These are phyloP conservation scores for Starmerella tilneyi DNA, from an alignment of 805 yeast genomes.

Conservation along the genomic window DNA sequence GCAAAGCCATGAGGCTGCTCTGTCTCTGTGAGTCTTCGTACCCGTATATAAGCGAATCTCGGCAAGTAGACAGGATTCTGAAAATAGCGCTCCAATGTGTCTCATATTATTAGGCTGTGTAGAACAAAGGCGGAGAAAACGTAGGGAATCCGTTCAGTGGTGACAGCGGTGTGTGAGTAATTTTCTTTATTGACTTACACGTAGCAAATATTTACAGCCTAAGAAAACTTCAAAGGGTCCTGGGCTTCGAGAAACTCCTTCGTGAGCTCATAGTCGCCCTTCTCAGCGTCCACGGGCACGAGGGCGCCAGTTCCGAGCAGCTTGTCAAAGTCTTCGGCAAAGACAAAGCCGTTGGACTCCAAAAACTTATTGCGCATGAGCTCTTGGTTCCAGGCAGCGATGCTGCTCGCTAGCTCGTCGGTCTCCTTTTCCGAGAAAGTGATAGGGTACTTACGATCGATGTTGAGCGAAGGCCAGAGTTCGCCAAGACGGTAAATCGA, in stretches of 20 bases:
- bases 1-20: too few species aligned
- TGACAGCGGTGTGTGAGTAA: too few species aligned
- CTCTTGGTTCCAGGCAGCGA: slow-evolving; percentile 59
- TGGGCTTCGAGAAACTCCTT: slow-evolving; percentile 22
- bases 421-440: slow-evolving; percentile 49
- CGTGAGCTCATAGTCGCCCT: slow-evolving; percentile 40
- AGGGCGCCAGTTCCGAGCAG: slow-evolving; percentile 60
- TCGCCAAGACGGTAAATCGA: slow-evolving; percentile 20
- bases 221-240: slow-evolving; percentile 10
- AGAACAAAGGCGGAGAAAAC: too few species aligned
- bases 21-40: too few species aligned
- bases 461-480: slow-evolving; percentile 20
- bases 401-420: slow-evolving; percentile 45
- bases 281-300: slow-evolving; percentile 42
- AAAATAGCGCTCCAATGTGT: too few species aligned
- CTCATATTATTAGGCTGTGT: too few species aligned
- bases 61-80: too few species aligned
- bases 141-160: too few species aligned
- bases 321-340: slow-evolving; percentile 79
- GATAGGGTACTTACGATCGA: slow-evolving; percentile 43
- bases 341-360: slow-evolving; percentile 91
- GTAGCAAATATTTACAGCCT: background rate
- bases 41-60: too few species aligned
- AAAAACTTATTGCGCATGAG: slow-evolving; percentile 68
- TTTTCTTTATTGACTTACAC: background rate